Base-by-base conservation (phyloP, 2,329 filamentous ascomycete species). In the Aquanectria penicillioides region DNA sequence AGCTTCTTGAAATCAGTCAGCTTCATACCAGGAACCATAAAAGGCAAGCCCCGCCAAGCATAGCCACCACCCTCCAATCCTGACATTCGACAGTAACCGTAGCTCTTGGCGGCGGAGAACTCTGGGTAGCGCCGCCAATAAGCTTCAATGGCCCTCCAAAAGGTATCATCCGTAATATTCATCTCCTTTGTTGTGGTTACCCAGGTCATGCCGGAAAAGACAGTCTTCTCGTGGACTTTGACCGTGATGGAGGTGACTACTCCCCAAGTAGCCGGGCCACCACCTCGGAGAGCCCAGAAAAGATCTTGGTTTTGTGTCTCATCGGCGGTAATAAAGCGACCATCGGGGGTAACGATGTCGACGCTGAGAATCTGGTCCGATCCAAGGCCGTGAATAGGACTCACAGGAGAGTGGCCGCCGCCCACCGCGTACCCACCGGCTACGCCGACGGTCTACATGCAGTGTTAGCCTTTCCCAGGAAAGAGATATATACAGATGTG, bases 281-380 rank as follows among this genome's bases (percentile, higher is more conserved):
- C 81, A 4, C 81, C 82, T 20, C 78, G 71, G 18, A 84, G 69
- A 4, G 82, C 81, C 77, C 81, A 83, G 73, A 80, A 84, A 0
- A 85, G 71, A 23, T 84, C 82, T 0, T 71, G 49, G 61, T 84
- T 74, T n/a, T 74, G 66, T 13, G 68, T 74, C 28, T 76, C 68
- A 54, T 76, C 76, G n/a, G 73, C 77, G 46, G 76, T 75, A 33
- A 81, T 65, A 37, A 80, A 75, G 5, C 72, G 64, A 3, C 81
- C 81, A 28, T 78, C 75, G 0, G 79, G 73, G 3, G 79, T 78
- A 15, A 84, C 77, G 22, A 84, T 75, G 51, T 83, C 77, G 62
- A 81, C 76, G n/a, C 77, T 75, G 15, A 84, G 71, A n/a, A 81
- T 77, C 66, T 83, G 79, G 66, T 85, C 83, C 23, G 79, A 79